Percentiles rank a stretch among this genome's conserved stretches.
These are phyloP conservation scores for Alternaria rosae DNA, from an alignment of 2,329 filamentous ascomycete species.

Conservation along the genomic window DNA sequence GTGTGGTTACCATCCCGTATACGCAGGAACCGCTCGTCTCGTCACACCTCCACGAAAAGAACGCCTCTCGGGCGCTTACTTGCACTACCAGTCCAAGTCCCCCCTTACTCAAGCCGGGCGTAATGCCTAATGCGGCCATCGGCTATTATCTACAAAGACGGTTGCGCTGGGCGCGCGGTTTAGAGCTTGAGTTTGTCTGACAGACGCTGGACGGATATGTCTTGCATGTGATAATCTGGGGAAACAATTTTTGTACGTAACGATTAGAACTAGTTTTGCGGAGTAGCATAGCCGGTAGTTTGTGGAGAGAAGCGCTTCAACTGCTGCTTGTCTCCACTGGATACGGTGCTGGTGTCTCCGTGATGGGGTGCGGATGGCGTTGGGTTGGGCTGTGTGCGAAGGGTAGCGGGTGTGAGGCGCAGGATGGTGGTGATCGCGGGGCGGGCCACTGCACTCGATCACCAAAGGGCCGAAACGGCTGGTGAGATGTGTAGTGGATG, in stretches of 20 bases:
- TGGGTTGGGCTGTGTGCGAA: neutral
- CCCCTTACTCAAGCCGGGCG: conserved; percentile 2
- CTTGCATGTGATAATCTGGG: conserved; percentile 14
- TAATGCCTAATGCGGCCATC: conserved; percentile 4
- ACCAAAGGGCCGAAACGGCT: conserved; percentile 7
- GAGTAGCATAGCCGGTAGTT: neutral
- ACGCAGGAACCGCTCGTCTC: conserved; percentile 5
- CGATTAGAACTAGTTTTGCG: neutral
- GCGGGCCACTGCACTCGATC: conserved; percentile 13
- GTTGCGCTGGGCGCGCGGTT: neutral
- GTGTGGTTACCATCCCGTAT: neutral
- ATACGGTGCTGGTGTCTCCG: neutral
- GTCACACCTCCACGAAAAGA: neutral
- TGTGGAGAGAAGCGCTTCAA: neutral
- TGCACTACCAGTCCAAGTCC: neutral
- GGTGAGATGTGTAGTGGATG: neutral
- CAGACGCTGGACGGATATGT: conserved; percentile 1
- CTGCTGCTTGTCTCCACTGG: neutral
- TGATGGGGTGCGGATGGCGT: neutral
- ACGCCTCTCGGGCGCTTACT: neutral
- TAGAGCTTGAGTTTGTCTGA: neutral
- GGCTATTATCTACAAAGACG: neutral
- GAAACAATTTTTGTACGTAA: conserved; percentile 14
- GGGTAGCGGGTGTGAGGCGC: neutral
- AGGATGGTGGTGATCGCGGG: conserved; percentile 2